A percentile compares a stretch with the other conserved stretches of the same genome.
These are phyloP conservation scores for Penicillium sp. DNA, from an alignment of 2,329 filamentous ascomycete species.

Conservation along the genomic window DNA sequence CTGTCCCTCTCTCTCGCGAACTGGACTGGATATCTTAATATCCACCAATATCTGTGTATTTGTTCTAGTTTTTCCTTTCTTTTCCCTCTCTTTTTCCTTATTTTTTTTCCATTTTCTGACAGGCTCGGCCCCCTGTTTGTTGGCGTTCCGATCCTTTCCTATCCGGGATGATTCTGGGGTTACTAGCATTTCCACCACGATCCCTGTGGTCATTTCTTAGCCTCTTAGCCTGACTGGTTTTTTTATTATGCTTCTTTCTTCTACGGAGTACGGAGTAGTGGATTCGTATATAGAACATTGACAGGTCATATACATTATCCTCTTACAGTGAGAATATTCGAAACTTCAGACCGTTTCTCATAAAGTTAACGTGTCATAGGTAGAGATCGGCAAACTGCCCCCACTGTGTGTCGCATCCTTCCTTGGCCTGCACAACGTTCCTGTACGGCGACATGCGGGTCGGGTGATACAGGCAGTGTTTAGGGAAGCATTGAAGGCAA, in stretches of 20 bases:
- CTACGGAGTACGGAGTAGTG: not conserved
- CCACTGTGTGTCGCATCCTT: constrained; percentile 12
- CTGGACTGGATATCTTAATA: not conserved
- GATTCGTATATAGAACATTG: not conserved
- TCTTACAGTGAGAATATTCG: not conserved
- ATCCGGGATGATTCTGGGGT: constrained; percentile 19
- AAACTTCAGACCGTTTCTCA: not conserved
- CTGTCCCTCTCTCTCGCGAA: not conserved
- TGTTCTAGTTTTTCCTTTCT: not conserved
- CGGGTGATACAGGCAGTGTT: constrained; percentile 20
- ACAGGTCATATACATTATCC: not conserved
- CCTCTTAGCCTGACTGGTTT: not conserved
- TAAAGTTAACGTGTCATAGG: constrained; percentile 5
- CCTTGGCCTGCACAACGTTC: constrained; percentile 18
- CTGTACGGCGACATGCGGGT: constrained; percentile 16
- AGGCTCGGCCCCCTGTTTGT: constrained; percentile 10
- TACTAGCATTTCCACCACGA: constrained; percentile 12
- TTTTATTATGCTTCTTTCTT: not conserved
- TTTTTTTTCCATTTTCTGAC: not conserved
- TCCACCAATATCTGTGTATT: not conserved
- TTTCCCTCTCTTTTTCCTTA: not conserved
- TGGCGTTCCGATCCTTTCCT: constrained; percentile 19
- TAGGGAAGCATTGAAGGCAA: not conserved
- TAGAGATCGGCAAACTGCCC: constrained; percentile 20
- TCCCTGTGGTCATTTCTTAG: constrained; percentile 3